Conservation (phyloP, 192 early-diverging fungal genomes). For the Entomortierella chlamydospora region DNA sequence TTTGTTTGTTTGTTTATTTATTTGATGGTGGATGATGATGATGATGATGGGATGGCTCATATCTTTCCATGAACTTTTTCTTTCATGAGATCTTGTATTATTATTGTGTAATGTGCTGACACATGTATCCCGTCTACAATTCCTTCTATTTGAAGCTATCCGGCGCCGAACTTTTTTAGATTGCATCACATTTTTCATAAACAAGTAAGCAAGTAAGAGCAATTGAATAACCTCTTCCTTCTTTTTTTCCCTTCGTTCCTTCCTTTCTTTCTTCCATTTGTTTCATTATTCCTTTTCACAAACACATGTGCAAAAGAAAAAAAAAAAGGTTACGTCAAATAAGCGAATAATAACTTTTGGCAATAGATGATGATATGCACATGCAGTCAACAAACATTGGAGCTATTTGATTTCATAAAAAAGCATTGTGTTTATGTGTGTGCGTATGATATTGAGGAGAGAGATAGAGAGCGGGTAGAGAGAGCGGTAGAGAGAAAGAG, state of each 20-base stretch:
- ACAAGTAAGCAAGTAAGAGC: neutral
- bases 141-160: neutral
- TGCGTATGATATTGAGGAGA: neutral
- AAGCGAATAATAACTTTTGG: no score
- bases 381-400: no score
- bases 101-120: slow-evolving; percentile 36
- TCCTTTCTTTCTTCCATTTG: neutral
- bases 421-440: neutral
- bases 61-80: neutral
- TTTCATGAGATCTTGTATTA: slow-evolving; percentile 10
- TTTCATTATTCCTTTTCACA: neutral
- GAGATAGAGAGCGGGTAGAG: neutral
- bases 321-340: no score
- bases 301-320: no score
- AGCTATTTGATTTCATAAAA: no score
- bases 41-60: no score
- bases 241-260: neutral
- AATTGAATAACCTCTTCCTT: neutral
- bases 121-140: slow-evolving; percentile 3
- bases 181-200: neutral
- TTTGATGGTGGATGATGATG: no score
- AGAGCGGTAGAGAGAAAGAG: neutral
- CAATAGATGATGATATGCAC: no score
- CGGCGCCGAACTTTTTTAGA: no score
- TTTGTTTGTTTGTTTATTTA: no score